Conservation (phyloP, 371 early-diverging fungal species). For the Mortierella sp. region DNA sequence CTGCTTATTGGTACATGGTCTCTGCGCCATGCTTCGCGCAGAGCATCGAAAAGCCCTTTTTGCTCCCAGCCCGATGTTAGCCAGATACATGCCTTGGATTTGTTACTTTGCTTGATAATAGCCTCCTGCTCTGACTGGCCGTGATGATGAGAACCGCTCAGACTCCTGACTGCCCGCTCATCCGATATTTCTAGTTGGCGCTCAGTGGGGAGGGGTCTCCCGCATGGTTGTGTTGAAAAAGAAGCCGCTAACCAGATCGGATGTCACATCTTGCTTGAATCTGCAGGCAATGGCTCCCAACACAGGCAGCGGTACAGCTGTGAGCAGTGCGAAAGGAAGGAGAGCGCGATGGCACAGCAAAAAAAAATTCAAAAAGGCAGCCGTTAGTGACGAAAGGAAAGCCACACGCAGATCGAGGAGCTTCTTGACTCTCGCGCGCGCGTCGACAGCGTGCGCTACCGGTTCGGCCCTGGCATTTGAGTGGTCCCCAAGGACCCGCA, state of each 20-base stretch:
- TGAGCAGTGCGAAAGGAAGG: not conserved
- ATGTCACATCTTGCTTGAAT: not conserved
- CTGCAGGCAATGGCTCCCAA: not conserved
- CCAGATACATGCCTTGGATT: not conserved
- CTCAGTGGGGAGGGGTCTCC: too few species aligned
- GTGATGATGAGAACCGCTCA: not conserved
- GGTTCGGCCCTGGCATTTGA: too few species aligned
- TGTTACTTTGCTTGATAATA: not conserved
- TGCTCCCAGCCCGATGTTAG: not conserved
- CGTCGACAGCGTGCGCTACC: too few species aligned
- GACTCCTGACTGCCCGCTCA: not conserved
- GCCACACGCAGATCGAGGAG: not conserved
- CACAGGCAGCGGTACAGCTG: constrained; percentile 1
- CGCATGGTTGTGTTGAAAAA: too few species aligned
- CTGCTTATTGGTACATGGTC: not conserved
- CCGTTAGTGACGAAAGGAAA: not conserved
- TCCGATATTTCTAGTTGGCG: not conserved
- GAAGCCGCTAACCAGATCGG: not conserved
- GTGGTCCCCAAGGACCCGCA: too few species aligned
- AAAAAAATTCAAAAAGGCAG: not conserved
- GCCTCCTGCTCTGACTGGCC: too few species aligned
- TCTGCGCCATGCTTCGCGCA: not conserved
- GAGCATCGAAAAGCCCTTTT: constrained; percentile 1
- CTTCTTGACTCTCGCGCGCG: too few species aligned
- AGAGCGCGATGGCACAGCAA: not conserved